phyloP scores from a whole-genome alignment of 768 basidiomycete species.

The Trametes cingulata region DNA sequence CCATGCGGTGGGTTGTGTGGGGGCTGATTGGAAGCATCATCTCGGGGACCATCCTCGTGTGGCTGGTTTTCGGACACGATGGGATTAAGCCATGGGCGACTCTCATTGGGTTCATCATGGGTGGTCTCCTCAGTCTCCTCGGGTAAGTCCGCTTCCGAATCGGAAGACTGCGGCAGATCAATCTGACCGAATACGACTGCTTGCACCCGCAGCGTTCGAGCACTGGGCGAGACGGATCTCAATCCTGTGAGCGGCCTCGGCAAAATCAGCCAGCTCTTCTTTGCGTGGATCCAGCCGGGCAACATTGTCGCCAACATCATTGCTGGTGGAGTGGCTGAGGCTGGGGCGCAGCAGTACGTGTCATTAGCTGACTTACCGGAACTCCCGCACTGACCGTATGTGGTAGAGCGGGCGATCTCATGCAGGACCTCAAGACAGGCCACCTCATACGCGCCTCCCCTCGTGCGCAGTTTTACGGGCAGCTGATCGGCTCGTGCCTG shows the following conservation, averaged over 20 bases:
- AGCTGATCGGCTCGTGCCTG: constrained; percentile 86
- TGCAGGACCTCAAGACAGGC: constrained; percentile 98
- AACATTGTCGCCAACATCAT: constrained; percentile 98
- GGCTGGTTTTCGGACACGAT: constrained; percentile 86
- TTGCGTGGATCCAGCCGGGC: constrained; percentile 91
- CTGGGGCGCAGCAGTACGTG: constrained; percentile 86
- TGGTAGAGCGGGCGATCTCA: constrained; percentile 87
- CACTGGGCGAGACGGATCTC: constrained; percentile 93
- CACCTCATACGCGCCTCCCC: constrained; percentile 92
- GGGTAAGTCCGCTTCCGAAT: constrained; percentile 54
- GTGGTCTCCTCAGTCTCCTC: constrained; percentile 81
- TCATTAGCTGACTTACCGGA: neutral
- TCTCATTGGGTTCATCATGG: constrained; percentile 77
- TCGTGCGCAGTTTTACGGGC: constrained; percentile 90
- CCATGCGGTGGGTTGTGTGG: constrained; percentile 69
- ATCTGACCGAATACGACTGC: neutral
- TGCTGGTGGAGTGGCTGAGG: constrained; percentile 95
- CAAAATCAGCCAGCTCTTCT: constrained; percentile 92
- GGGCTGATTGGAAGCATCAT: constrained; percentile 66
- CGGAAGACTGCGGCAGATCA: neutral
- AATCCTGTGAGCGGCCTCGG: constrained; percentile 92
- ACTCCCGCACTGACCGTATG: neutral
- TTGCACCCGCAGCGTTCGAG: constrained; percentile 65
- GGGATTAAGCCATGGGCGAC: constrained; percentile 97
- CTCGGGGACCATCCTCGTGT: constrained; percentile 77